Base-by-base conservation (phyloP, 495 filamentous ascomycete genomes). In the Penicillium simplicissimum region DNA sequence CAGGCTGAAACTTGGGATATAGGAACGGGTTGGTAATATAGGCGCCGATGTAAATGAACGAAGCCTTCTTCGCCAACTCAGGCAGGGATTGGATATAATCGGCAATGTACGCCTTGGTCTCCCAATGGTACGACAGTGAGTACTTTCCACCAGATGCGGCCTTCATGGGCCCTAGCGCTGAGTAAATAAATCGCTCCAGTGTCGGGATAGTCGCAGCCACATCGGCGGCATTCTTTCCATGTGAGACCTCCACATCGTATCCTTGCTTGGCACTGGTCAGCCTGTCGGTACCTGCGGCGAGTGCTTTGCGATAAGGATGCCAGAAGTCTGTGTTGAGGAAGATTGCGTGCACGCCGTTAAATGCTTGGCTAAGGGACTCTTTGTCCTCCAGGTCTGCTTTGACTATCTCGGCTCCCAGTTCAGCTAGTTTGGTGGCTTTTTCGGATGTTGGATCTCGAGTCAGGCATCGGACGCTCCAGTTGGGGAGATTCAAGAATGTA, bases 321-420 rank as follows among this genome's bases (percentile, higher is more conserved):
- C 76, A 81, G 71, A 83, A 86, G 51, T 87, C 81, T 0, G 84
- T 87, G 51, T 79, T 76, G 55, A 73, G 69, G 64, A 85, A 87
- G 67, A 86, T 80, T 31, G 72, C 79, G 45, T 74, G 69, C 4
- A 79, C 79, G 34, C 76, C 79, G 6, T 65, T 37, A 63, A 87
- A 81, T 19, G 82, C 84, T 14, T 40, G 33, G 3, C 64, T 63
- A 0, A 87, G 73, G 1, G 78, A 77, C 2, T 61, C 61, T 36
- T 73, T 55, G 34, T 82, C 74, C 53, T 78, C 64, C 8, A 84
- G 71, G 52, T 86, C 76, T 9, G 71, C 82, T 35, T 70, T 51
- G 6, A 31, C 11, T 10, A 51, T 13, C n/a, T 51, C 48, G 3
- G 48, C 48, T 11, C 31, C 25, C 14, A 51, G 19, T 5, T 8